Conservation (phyloP, 2,329 filamentous ascomycete species). For the Microcera coccophila region DNA sequence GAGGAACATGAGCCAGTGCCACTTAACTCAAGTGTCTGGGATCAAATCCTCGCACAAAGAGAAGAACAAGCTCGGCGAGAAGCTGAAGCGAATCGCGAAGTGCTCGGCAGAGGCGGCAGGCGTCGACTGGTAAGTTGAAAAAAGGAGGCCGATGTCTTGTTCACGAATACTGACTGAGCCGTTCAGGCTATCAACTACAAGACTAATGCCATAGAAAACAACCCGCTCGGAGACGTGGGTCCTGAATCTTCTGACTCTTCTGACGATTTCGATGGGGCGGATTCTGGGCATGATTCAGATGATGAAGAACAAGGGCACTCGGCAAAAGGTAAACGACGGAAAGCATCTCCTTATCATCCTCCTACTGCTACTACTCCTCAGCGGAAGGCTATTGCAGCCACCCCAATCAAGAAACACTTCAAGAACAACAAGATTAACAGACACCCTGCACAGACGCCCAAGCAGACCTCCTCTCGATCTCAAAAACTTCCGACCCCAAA, state of each 20-base stretch:
- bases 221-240: slow-evolving; percentile 22
- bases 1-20: slow-evolving; percentile 50
- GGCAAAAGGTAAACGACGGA: slow-evolving; percentile 36
- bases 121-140: slow-evolving; percentile 47
- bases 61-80: slow-evolving; percentile 74
- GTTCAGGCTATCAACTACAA: slow-evolving; percentile 36
- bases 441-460: slow-evolving; percentile 30
- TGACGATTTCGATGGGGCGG: slow-evolving; percentile 32
- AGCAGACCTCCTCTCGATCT: slow-evolving; percentile 16
- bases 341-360: slow-evolving; percentile 20
- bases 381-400: slow-evolving; percentile 23
- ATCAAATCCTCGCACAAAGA: slow-evolving; percentile 79
- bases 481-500: slow-evolving; percentile 13
- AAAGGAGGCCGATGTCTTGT: neutral
- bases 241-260: slow-evolving; percentile 31
- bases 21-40: slow-evolving; percentile 74
- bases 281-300: slow-evolving; percentile 30
- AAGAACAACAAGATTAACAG: slow-evolving; percentile 32
- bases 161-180: neutral
- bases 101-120: slow-evolving; percentile 81
- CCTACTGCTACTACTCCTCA: no score
- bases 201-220: slow-evolving; percentile 18
- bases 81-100: slow-evolving; percentile 62
- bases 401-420: slow-evolving; percentile 23
- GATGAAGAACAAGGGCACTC: slow-evolving; percentile 21